Evolutionary conservation across 1,139 yeast species (phyloP).

Genomic region (Lodderomyces pseudojiufengensis): DNA sequence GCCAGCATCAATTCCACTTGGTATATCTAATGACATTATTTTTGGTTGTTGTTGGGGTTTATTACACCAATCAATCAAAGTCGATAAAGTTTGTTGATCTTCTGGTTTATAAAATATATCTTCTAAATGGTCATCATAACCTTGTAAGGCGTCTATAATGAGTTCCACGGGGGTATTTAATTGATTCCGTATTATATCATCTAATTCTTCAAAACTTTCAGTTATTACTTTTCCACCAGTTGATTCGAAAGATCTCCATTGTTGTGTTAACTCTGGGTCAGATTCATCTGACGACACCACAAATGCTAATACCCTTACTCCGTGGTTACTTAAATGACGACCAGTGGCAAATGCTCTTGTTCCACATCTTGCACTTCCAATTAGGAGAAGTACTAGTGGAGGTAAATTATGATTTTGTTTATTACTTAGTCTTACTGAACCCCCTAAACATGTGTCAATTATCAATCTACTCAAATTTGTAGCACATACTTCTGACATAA

Average conservation of each 20-base stretch:
- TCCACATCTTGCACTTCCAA: constrained; percentile 75
- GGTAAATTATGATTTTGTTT: constrained; percentile 68
- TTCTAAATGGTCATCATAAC: constrained; percentile 68
- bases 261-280: constrained; percentile 30
- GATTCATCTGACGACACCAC: constrained; percentile 36
- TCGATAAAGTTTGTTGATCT: constrained; percentile 41
- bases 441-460: constrained; percentile 59
- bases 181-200: constrained; percentile 34
- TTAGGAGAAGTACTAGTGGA: constrained; percentile 68
- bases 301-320: constrained; percentile 63
- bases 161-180: constrained; percentile 75
- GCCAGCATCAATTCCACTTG: constrained; percentile 83
- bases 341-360: constrained; percentile 76
- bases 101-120: constrained; percentile 38
- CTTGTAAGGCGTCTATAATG: constrained; percentile 78
- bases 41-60: constrained; percentile 43
- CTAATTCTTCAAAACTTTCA: constrained; percentile 29
- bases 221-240: constrained; percentile 41
- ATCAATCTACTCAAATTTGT: constrained; percentile 61
- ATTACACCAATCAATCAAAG: constrained; percentile 69
- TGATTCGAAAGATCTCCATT: constrained; percentile 53
- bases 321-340: constrained; percentile 73
- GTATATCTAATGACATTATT: constrained; percentile 71
- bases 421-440: constrained; percentile 55
- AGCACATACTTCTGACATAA: constrained; percentile 69